Conservation (phyloP, 2,329 filamentous ascomycete species). For the Aureobasidium namibiae region DNA sequence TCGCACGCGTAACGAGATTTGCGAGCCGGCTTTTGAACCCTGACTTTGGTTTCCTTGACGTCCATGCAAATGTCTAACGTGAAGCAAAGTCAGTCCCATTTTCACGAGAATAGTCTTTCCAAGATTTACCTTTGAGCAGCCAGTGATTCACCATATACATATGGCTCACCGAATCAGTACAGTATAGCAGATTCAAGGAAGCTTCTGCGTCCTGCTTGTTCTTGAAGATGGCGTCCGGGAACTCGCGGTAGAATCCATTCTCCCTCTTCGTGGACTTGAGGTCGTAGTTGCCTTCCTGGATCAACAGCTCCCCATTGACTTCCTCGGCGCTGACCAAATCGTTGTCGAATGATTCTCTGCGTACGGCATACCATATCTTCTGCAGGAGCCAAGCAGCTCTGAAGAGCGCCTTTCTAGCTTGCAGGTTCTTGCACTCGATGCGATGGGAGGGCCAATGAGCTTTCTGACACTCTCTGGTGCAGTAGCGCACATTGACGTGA, state of each 20-base stretch:
- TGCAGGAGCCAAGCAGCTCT: conserved; percentile 18
- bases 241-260: neutral
- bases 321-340: neutral
- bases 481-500: conserved; percentile 7
- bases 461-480: conserved; percentile 14
- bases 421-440: neutral
- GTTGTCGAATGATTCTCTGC: conserved; percentile 11
- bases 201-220: conserved; percentile 9
- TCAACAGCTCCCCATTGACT: neutral
- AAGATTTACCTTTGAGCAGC: neutral
- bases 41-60: neutral
- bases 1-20: neutral
- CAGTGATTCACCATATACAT: neutral
- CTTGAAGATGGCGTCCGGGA: conserved; percentile 10
- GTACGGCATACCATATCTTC: conserved; percentile 13
- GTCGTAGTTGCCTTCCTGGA: neutral
- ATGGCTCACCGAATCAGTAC: neutral
- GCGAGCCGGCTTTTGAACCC: neutral
- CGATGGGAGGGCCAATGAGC: conserved; percentile 13
- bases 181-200: neutral
- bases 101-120: too few relatives aligned
- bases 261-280: neutral
- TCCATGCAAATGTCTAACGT: neutral
- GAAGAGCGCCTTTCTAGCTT: conserved; percentile 13
- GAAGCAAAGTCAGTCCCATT: neutral